Evolutionary conservation across 805 yeast species (phyloP).

Genomic region (Ogataea corticis): DNA sequence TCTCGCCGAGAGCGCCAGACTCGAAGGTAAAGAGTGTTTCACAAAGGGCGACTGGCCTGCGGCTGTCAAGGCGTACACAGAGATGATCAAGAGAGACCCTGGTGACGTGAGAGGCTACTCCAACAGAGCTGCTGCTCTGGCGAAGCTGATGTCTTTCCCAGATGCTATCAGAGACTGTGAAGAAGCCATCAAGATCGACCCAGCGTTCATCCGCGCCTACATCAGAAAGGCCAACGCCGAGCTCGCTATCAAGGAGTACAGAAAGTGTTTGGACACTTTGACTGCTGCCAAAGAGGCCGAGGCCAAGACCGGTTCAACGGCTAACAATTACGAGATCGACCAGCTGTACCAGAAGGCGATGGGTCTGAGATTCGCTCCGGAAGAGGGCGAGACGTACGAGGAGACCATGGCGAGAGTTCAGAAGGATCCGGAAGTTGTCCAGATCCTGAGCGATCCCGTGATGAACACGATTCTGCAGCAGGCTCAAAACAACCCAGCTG

Average conservation of each 20-base stretch:
- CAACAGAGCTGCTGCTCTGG: constrained; percentile 95
- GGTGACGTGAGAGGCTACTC: constrained; percentile 95
- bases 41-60: constrained; percentile 93
- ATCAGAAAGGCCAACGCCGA: constrained; percentile 95
- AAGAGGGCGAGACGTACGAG: constrained; percentile 89
- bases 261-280: constrained; percentile 78
- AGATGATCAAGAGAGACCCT: constrained; percentile 97
- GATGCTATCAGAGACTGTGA: constrained; percentile 94
- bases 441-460: constrained; percentile 88
- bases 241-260: constrained; percentile 85
- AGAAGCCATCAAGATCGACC: constrained; percentile 83
- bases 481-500: constrained; percentile 94
- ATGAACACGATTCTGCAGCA: constrained; percentile 94
- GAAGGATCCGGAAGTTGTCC: constrained; percentile 91
- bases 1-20: constrained; percentile 93
- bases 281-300: constrained; percentile 78
- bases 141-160: constrained; percentile 95
- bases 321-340: constrained; percentile 70
- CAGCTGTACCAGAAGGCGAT: constrained; percentile 76
- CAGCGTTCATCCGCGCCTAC: constrained; percentile 88
- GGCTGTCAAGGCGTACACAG: constrained; percentile 92
- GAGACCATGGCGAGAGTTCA: constrained; percentile 89
- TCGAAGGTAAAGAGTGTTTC: constrained; percentile 87
- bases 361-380: constrained; percentile 75
- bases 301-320: constrained; percentile 56